A percentile compares a stretch with the other conserved stretches of the same genome.
phyloP scores from a whole-genome alignment of 2,329 filamentous ascomycete genomes.

The Fusarium tupiense region DNA sequence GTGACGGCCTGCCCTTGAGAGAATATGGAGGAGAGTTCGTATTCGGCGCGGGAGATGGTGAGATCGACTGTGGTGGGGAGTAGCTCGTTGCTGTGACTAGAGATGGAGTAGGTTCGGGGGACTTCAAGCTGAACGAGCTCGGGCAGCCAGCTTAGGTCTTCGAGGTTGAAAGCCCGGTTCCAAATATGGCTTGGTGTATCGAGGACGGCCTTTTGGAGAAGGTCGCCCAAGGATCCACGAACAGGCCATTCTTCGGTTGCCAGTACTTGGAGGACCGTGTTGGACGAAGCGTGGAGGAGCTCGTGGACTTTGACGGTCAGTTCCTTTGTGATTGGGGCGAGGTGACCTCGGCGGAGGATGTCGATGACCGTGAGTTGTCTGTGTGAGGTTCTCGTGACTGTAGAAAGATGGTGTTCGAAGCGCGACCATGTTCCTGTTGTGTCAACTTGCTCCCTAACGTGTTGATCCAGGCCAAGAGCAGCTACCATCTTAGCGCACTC shows the following conservation, averaged over 20 bases:
- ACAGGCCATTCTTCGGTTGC: constrained; percentile 63
- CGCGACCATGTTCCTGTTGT: constrained; percentile 56
- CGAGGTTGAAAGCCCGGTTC: constrained; percentile 60
- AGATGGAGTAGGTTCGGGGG: constrained; percentile 64
- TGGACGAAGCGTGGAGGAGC: constrained; percentile 60
- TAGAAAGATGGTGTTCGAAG: constrained; percentile 58
- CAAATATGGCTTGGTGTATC: constrained; percentile 60
- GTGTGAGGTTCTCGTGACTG: constrained; percentile 44
- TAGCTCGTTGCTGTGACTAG: constrained; percentile 59
- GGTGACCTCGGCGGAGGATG: constrained; percentile 60
- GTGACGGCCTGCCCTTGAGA: constrained; percentile 45
- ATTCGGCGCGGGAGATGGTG: constrained; percentile 62
- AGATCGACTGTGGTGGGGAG: constrained; percentile 62
- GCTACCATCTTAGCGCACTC: constrained; percentile 65
- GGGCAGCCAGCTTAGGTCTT: constrained; percentile 56
- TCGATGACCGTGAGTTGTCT: constrained; percentile 57
- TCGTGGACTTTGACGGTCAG: constrained; percentile 60
- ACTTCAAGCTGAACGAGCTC: constrained; percentile 60
- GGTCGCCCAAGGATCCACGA: constrained; percentile 59
- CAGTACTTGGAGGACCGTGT: constrained; percentile 58
- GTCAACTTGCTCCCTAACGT: constrained; percentile 54
- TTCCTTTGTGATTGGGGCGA: constrained; percentile 62
- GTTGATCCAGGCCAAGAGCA: constrained; percentile 58
- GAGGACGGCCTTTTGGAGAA: constrained; percentile 58
- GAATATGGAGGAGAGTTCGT: constrained; percentile 57